These are phyloP conservation scores for Tricholoma furcatifolium DNA, from an alignment of 768 basidiomycete species.

Conservation along the genomic window DNA sequence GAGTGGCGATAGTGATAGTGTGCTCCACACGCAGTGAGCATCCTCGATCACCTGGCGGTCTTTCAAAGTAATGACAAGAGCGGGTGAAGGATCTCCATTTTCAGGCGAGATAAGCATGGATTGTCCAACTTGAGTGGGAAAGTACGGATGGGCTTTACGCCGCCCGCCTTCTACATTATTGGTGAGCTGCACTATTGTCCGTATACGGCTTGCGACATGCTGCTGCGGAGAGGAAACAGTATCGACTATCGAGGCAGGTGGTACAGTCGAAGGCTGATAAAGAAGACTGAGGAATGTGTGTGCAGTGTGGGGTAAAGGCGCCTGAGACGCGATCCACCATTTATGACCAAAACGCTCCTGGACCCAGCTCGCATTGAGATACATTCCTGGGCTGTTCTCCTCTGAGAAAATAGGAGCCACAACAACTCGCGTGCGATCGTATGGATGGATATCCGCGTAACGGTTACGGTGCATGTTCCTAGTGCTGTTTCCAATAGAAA, in stretches of 20 bases:
- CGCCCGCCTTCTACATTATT: constrained; percentile 66
- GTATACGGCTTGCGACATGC: constrained; percentile 43
- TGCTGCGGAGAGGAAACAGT: constrained; percentile 13
- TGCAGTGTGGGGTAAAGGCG: constrained; percentile 66
- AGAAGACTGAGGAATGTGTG: constrained; percentile 79
- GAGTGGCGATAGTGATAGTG: constrained; percentile 50
- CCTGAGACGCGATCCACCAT: constrained; percentile 87
- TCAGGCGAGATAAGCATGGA: constrained; percentile 47
- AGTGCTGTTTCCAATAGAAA: constrained; percentile 44
- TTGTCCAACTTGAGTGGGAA: constrained; percentile 60
- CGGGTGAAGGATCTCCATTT: constrained; percentile 32
- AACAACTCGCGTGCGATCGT: constrained; percentile 78
- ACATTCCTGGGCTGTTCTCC: constrained; percentile 41
- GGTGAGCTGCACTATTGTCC: constrained; percentile 83
- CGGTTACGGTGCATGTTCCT: constrained; percentile 57
- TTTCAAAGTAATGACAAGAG: constrained; percentile 60
- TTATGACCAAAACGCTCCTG: constrained; percentile 67
- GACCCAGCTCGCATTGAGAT: constrained; percentile 89
- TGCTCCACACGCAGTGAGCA: constrained; percentile 62
- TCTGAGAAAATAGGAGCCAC: constrained; percentile 29
- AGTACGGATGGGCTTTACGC: constrained; percentile 77
- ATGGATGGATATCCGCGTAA: constrained; percentile 72
- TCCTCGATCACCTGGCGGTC: constrained; percentile 44
- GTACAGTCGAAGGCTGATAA: constrained; percentile 42
- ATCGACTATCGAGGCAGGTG: constrained; percentile 23